These are phyloP conservation scores for Xylaria castorea DNA, from an alignment of 495 filamentous ascomycete species.

Conservation along the genomic window DNA sequence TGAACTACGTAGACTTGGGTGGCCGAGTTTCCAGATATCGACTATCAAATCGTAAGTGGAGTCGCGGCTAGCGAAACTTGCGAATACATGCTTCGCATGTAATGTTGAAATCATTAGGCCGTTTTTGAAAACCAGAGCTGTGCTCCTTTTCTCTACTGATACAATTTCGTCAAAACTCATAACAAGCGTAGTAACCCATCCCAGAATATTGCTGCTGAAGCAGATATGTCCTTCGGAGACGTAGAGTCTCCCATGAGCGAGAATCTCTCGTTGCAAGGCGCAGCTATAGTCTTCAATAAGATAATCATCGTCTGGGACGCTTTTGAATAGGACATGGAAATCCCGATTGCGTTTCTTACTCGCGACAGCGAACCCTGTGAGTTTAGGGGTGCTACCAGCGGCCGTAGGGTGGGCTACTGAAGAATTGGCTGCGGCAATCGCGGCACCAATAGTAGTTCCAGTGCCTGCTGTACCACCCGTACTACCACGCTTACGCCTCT, in stretches of 20 bases:
- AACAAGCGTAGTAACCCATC: slow-evolving; percentile 95
- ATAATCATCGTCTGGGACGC: slow-evolving; percentile 96
- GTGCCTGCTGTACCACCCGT: slow-evolving; percentile 60
- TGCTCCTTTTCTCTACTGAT: slow-evolving; percentile 94
- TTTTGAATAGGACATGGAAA: slow-evolving; percentile 92
- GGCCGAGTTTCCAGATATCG: slow-evolving; percentile 96
- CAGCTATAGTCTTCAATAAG: slow-evolving; percentile 99
- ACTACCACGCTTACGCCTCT: slow-evolving; percentile 78
- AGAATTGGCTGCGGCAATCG: slow-evolving; percentile 67
- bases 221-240: slow-evolving; percentile 97
- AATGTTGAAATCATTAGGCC: slow-evolving; percentile 95
- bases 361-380: slow-evolving; percentile 95
- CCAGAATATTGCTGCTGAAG: slow-evolving; percentile 98
- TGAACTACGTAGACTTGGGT: slow-evolving; percentile 86
- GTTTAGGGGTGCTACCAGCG: slow-evolving; percentile 67
- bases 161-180: slow-evolving; percentile 99
- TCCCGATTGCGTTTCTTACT: slow-evolving; percentile 95
- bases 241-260: slow-evolving; percentile 92
- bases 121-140: slow-evolving; percentile 95
- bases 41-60: slow-evolving; percentile 96
- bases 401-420: slow-evolving; percentile 69
- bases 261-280: slow-evolving; percentile 92
- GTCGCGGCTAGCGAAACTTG: slow-evolving; percentile 92
- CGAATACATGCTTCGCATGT: slow-evolving; percentile 93
- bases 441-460: slow-evolving; percentile 64